Percentiles rank a stretch among this genome's conserved stretches.
phyloP scores from a whole-genome alignment of 2,329 filamentous ascomycete species.

The Rhynchosporium graminicola region DNA sequence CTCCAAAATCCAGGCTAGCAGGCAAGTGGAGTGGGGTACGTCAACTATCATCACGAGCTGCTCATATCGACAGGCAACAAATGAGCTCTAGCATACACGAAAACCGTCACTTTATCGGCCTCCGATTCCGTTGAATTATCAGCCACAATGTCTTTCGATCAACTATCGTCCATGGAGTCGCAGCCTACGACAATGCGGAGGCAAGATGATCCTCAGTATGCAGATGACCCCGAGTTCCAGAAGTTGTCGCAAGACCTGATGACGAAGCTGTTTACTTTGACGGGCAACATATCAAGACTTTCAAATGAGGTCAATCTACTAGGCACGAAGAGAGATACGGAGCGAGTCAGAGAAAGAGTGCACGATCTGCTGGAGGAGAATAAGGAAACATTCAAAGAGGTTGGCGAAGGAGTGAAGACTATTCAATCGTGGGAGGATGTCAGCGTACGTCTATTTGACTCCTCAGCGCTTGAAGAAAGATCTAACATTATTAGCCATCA shows the following conservation, averaged over 20 bases:
- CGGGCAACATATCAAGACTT: slow-evolving; percentile 82
- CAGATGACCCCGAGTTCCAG: slow-evolving; percentile 91
- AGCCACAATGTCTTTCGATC: slow-evolving; percentile 82
- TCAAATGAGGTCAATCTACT: slow-evolving; percentile 82
- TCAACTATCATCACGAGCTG: slow-evolving; percentile 30
- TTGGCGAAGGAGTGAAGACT: slow-evolving; percentile 92
- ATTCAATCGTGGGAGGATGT: slow-evolving; percentile 85
- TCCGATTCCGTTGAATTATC: neutral
- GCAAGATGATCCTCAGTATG: slow-evolving; percentile 72
- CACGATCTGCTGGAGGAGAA: slow-evolving; percentile 86
- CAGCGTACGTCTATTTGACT: slow-evolving; percentile 55
- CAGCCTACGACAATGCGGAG: slow-evolving; percentile 68
- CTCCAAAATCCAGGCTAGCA: slow-evolving; percentile 14
- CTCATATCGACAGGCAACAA: slow-evolving; percentile 29
- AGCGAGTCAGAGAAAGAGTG: slow-evolving; percentile 86
- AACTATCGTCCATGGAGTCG: slow-evolving; percentile 81
- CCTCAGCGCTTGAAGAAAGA: neutral
- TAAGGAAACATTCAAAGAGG: slow-evolving; percentile 81
- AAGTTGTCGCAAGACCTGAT: slow-evolving; percentile 79
- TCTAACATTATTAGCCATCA: slow-evolving; percentile 62
- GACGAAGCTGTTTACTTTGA: slow-evolving; percentile 85
- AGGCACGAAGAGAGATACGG: slow-evolving; percentile 88
- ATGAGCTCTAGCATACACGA: slow-evolving; percentile 22
- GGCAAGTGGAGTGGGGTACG: slow-evolving; percentile 23
- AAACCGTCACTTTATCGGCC: slow-evolving; percentile 3